A percentile compares a stretch with the other conserved stretches of the same genome.
These are phyloP conservation scores for Gonapodya sp. DNA, from an alignment of 192 early-diverging fungal species.

Conservation along the genomic window DNA sequence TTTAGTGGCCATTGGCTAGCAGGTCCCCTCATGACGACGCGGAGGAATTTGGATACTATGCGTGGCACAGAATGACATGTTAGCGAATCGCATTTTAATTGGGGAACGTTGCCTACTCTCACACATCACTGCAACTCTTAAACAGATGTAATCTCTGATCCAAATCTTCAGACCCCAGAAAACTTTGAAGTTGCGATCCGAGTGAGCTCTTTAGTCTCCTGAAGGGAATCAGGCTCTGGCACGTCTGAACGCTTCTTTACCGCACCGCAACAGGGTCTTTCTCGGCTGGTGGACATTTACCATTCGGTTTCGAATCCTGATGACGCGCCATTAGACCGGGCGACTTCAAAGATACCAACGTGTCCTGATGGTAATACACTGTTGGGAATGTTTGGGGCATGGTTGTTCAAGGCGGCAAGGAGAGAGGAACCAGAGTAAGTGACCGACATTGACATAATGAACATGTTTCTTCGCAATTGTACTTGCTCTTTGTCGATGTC, in stretches of 20 bases:
- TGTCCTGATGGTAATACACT: conserved; percentile 64
- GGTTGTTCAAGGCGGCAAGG: conserved; percentile 61
- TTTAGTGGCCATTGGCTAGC: conserved; percentile 26
- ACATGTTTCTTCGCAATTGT: too few species aligned
- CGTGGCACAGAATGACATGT: conserved; percentile 63
- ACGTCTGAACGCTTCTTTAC: not conserved
- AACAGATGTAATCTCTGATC: conserved; percentile 35
- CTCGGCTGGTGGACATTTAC: conserved; percentile 30
- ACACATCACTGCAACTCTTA: not conserved
- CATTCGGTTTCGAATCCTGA: conserved; percentile 22
- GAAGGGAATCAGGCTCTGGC: too few species aligned
- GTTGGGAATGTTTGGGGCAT: conserved; percentile 70
- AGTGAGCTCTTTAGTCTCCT: conserved; percentile 16
- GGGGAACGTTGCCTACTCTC: not conserved
- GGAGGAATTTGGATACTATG: conserved; percentile 52
- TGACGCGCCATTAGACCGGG: conserved; percentile 1
- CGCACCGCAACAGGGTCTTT: conserved; percentile 22
- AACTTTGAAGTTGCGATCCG: conserved; percentile 33
- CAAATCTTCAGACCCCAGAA: conserved; percentile 26
- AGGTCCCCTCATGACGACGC: conserved; percentile 51
- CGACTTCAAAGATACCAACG: conserved; percentile 10
- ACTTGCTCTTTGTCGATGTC: conserved; percentile 16
- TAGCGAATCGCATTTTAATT: not conserved
- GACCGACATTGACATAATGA: too few species aligned
- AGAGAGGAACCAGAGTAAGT: conserved; percentile 23